Conservation (phyloP, 306 rosid species). For the Cajanus cajan region DNA sequence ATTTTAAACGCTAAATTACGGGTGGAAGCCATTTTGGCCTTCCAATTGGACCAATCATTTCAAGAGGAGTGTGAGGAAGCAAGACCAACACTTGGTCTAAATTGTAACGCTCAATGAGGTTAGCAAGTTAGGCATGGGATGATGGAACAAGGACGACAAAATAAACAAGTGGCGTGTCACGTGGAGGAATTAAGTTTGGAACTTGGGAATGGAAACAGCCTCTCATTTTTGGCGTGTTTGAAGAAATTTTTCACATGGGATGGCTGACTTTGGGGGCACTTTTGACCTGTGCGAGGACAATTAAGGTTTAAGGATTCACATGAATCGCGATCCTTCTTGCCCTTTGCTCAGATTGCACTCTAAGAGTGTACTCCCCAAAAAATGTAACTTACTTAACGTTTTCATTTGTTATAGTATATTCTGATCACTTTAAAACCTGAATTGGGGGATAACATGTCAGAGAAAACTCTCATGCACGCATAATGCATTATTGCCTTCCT, state of each 20-base stretch:
- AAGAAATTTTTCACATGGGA: slow-evolving; percentile 9
- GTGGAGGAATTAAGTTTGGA: background rate
- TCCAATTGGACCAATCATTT: background rate
- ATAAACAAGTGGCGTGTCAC: background rate
- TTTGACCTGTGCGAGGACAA: background rate
- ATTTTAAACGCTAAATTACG: background rate
- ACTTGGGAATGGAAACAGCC: background rate
- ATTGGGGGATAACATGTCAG: background rate
- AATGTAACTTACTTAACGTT: background rate
- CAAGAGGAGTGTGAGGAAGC: background rate
- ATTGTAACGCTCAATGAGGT: background rate
- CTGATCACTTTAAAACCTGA: background rate
- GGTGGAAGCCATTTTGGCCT: background rate
- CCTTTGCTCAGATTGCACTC: background rate
- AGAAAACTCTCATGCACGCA: background rate
- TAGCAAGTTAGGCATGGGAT: background rate
- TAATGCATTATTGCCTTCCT: background rate
- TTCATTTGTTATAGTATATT: background rate
- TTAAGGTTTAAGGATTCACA: background rate
- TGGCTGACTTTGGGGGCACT: slow-evolving; percentile 1
- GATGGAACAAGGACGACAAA: background rate
- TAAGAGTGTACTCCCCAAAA: background rate
- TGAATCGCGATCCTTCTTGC: background rate
- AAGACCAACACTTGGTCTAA: background rate
- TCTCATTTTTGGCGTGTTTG: background rate